Percentiles rank a stretch among this genome's conserved stretches.
phyloP scores from a whole-genome alignment of 176 grass and related monocot species.

The Lolium rigidum region DNA sequence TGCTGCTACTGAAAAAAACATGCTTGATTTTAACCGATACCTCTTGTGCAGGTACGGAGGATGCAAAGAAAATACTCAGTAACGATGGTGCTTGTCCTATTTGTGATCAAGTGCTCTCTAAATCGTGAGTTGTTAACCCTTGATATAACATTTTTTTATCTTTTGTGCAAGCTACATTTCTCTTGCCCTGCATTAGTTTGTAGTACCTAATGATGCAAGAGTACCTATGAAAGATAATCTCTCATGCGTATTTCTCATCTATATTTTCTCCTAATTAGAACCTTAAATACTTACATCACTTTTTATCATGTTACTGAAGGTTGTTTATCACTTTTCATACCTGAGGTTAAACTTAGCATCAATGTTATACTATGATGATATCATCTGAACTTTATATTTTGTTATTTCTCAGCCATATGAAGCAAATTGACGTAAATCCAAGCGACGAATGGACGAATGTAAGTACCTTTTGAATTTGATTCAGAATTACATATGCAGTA shows the following conservation, averaged over 20 bases:
- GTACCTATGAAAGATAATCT: not conserved
- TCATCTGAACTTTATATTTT: slow-evolving; percentile 39
- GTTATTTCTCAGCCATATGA: slow-evolving; percentile 71
- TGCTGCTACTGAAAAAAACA: slow-evolving; percentile 31
- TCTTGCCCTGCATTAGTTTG: not conserved
- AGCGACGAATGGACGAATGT: slow-evolving; percentile 89
- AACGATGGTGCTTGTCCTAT: slow-evolving; percentile 86
- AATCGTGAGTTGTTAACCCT: slow-evolving; percentile 63
- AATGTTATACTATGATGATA: slow-evolving; percentile 5
- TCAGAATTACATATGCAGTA: not conserved
- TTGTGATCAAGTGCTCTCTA: slow-evolving; percentile 92
- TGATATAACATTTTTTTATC: slow-evolving; percentile 8
- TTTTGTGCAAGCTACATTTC: slow-evolving; percentile 26
- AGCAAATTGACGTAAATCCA: slow-evolving; percentile 77
- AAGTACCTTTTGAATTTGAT: slow-evolving; percentile 30
- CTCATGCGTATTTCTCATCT: not conserved
- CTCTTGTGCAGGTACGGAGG: slow-evolving; percentile 66
- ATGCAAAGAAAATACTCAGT: slow-evolving; percentile 86
- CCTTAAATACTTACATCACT: not conserved
- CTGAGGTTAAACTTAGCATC: slow-evolving; percentile 27
- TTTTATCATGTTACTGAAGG: not conserved
- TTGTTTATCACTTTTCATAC: slow-evolving; percentile 19
- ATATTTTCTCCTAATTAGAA: not conserved
- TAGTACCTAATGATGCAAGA: slow-evolving; percentile 3
- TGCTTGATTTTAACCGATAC: slow-evolving; percentile 19